A percentile compares a stretch with the other conserved stretches of the same genome.
phyloP scores from a whole-genome alignment of 306 rosid genomes.

The Oxytropis ochrocephala region DNA sequence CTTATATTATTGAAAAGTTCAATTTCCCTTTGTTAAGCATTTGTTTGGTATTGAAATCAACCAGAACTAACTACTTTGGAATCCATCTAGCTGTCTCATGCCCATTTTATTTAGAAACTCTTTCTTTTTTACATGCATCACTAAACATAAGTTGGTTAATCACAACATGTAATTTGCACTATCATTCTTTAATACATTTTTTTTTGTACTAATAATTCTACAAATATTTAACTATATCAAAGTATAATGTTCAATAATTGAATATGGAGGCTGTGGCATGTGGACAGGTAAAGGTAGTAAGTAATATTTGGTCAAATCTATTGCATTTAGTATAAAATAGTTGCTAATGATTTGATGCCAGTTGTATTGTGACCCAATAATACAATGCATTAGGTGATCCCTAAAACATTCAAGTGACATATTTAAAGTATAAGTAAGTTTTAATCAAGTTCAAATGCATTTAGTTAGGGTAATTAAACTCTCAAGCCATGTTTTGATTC shows the following conservation, averaged over 20 bases:
- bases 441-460: not conserved
- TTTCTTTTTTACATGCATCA: not conserved
- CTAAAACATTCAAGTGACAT: not conserved
- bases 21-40: not conserved
- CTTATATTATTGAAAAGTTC: not conserved
- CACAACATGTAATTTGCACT: not conserved
- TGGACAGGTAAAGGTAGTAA: not conserved
- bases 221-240: not conserved
- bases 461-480: not conserved
- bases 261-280: not conserved
- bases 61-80: not conserved
- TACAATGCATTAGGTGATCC: not conserved
- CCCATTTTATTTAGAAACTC: not conserved
- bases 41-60: too few species aligned
- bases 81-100: constrained; percentile 4
- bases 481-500: not conserved
- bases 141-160: not conserved
- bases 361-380: not conserved
- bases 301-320: constrained; percentile 1
- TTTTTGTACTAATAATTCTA: not conserved
- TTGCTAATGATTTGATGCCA: not conserved
- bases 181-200: not conserved
- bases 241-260: not conserved
- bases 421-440: not conserved
- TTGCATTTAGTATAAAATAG: not conserved